These are phyloP conservation scores for Dimocarpus longan DNA, from an alignment of 345 rosid species.

Conservation along the genomic window DNA sequence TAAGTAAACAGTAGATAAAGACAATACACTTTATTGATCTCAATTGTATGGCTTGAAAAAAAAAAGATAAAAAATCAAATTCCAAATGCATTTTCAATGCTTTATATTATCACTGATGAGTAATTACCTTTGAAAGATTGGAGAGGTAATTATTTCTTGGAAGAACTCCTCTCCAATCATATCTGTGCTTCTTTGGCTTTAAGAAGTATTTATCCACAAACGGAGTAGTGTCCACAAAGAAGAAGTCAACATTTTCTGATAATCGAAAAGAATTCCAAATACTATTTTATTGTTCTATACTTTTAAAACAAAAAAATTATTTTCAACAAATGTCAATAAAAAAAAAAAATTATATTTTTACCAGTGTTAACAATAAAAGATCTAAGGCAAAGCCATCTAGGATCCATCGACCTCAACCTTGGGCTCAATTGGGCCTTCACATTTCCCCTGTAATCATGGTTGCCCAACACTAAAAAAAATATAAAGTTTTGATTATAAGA, in stretches of 20 bases:
- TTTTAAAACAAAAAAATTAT: neutral
- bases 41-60: no score
- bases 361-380: conserved; percentile 64
- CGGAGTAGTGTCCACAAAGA: conserved; percentile 80
- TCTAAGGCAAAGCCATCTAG: conserved; percentile 76
- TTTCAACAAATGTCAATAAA: neutral
- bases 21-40: no score
- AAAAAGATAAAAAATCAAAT: no score
- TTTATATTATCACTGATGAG: no score
- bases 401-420: conserved; percentile 50
- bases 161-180: conserved; percentile 68
- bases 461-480: conserved; percentile 51
- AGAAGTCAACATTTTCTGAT: conserved; percentile 61
- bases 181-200: conserved; percentile 45
- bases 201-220: conserved; percentile 63
- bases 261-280: neutral
- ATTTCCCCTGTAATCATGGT: conserved; percentile 86
- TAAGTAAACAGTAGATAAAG: no score
- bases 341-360: neutral
- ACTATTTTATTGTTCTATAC: neutral
- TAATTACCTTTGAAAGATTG: conserved; percentile 35
- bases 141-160: conserved; percentile 52
- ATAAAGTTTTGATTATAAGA: neutral
- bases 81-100: no score
- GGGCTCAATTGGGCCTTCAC: conserved; percentile 64